A percentile compares a stretch with the other conserved stretches of the same genome.
phyloP scores from a whole-genome alignment of 2,329 filamentous ascomycete species.

The Ceratocystis destructans region DNA sequence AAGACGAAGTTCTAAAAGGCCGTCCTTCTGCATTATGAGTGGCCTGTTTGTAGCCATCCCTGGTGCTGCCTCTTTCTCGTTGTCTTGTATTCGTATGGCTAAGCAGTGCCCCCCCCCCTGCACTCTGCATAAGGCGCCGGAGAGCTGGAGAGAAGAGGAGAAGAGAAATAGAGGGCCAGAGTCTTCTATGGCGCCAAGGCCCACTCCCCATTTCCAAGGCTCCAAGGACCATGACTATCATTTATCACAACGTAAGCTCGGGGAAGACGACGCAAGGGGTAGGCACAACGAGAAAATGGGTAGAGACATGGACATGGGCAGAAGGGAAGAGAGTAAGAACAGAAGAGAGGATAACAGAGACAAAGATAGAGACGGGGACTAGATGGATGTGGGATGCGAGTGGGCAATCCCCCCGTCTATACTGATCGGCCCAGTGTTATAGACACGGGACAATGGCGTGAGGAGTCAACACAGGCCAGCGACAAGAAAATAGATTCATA shows the following conservation, averaged over 20 bases:
- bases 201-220: background rate
- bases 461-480: background rate
- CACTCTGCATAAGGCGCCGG: background rate
- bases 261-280: background rate
- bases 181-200: background rate
- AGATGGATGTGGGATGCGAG: background rate
- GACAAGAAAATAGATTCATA: background rate
- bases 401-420: background rate
- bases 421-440: background rate
- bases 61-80: background rate
- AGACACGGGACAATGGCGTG: no score
- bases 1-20: background rate
- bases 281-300: background rate
- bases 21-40: background rate
- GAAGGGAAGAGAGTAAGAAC: background rate
- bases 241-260: background rate
- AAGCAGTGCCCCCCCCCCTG: background rate
- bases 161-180: background rate
- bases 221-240: no score
- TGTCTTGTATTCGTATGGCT: background rate
- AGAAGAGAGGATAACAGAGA: background rate
- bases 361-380: background rate
- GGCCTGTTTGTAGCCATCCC: background rate
- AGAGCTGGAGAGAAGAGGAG: background rate
- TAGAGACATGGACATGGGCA: background rate